Evolutionary conservation across 768 basidiomycete species (phyloP).

Genomic region (Gloeophyllum trabeum): DNA sequence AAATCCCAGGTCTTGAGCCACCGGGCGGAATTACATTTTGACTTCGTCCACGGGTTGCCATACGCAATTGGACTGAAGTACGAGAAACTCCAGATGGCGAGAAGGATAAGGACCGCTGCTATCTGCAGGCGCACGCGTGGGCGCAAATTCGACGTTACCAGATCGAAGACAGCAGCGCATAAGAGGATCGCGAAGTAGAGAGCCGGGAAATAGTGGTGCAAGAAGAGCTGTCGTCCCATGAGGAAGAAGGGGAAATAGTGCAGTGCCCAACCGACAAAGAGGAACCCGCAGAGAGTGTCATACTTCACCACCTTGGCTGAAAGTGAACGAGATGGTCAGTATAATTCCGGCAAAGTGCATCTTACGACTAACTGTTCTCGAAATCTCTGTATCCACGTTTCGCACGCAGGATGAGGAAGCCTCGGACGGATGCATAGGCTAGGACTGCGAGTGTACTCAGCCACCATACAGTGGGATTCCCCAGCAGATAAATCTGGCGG

Average conservation of each 20-base stretch:
- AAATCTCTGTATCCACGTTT: slow-evolving; percentile 91
- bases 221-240: slow-evolving; percentile 93
- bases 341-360: not conserved
- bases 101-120: slow-evolving; percentile 57
- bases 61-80: slow-evolving; percentile 79
- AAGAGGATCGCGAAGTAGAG: slow-evolving; percentile 89
- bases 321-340: not conserved
- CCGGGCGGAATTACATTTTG: slow-evolving; percentile 60
- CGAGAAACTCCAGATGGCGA: slow-evolving; percentile 70
- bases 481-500: slow-evolving; percentile 88
- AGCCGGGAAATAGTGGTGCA: slow-evolving; percentile 97
- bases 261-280: slow-evolving; percentile 83
- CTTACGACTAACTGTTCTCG: slow-evolving; percentile 61
- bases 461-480: slow-evolving; percentile 94
- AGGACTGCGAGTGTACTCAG: slow-evolving; percentile 61
- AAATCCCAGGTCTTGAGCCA: slow-evolving; percentile 98
- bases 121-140: slow-evolving; percentile 74
- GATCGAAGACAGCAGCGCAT: slow-evolving; percentile 70
- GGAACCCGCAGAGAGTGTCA: slow-evolving; percentile 82
- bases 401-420: slow-evolving; percentile 73
- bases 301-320: slow-evolving; percentile 87
- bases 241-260: slow-evolving; percentile 98
- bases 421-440: slow-evolving; percentile 59
- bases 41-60: slow-evolving; percentile 79
- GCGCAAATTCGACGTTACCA: slow-evolving; percentile 66